Base-by-base conservation (phyloP, 306 rosid species). In the Cajanus cajan region DNA sequence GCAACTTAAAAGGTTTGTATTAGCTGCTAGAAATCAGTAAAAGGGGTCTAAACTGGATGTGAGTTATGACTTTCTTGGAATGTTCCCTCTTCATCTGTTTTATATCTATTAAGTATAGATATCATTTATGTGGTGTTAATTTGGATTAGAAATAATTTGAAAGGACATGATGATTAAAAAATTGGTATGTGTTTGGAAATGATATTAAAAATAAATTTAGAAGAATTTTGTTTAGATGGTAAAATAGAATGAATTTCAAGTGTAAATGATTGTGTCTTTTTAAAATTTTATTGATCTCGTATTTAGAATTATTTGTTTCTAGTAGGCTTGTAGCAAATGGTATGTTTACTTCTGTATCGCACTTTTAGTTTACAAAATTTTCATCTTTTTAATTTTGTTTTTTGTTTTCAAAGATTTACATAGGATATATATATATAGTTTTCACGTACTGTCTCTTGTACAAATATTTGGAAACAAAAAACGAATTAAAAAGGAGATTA, bases 1-100 rank as follows among this genome's bases (percentile, higher is more conserved):
- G 66, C 74, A 40, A 79, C 74, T 51, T 44, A 31, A 43, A n/a
- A 82, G 61, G 67, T 68, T 81, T 85, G 65, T 73, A 24, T 61
- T 28, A 28, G 36, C 70, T 45, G 10, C 76, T 70, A n/a, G 54
- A 71, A 51, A 64, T 50, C 25, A 16, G 73, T 47, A 65, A 48
- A 62, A 70, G 0, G 64, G 52, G 14, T 66, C 47, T 28, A 66
- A 66, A 14, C 40, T 55, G 28, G 39, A 85, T 58, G 21, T 8
- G 12, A 36, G 52, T 41, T 24, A 40, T 34, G 39, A 36, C 48
- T 54, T 70, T 66, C 28, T 41, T 50, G 19, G 19, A 39, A 72
- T 47, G 52, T 47, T n/a, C 73, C 62, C 52, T 48, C 25, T 52
- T 21, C 28, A 45, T 16, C 40, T 13, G 61, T 44, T 71, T 8